These are phyloP conservation scores for Sphagnurus paluster DNA, from an alignment of 1,284 basidiomycete species.

Conservation along the genomic window DNA sequence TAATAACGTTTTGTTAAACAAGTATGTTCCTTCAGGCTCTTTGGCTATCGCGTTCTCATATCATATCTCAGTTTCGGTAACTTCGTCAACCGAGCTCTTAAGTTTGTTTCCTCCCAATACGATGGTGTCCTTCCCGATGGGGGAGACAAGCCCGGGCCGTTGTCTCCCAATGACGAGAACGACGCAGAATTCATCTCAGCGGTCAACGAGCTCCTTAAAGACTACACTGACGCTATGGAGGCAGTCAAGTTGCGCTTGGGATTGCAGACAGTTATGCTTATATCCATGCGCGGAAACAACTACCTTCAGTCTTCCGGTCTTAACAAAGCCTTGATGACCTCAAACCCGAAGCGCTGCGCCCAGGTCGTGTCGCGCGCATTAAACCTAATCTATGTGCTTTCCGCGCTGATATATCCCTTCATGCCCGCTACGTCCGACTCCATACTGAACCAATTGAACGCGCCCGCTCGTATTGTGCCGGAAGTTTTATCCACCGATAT, in stretches of 20 bases:
- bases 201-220: conserved; percentile 77
- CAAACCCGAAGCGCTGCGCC: conserved; percentile 83
- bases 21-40: conserved; percentile 54
- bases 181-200: conserved; percentile 83
- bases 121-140: conserved; percentile 80
- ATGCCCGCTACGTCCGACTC: conserved; percentile 90
- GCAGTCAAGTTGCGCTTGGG: conserved; percentile 88
- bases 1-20: conserved; percentile 94
- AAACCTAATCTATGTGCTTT: conserved; percentile 93
- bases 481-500: conserved; percentile 76
- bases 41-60: background rate
- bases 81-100: conserved; percentile 94
- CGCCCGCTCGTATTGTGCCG: conserved; percentile 80
- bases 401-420: conserved; percentile 89
- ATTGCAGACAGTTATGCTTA: conserved; percentile 85
- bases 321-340: conserved; percentile 86
- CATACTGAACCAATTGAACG: conserved; percentile 89
- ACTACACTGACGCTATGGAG: conserved; percentile 91
- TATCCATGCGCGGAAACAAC: conserved; percentile 91
- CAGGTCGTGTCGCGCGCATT: conserved; percentile 88
- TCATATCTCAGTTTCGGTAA: conserved; percentile 78
- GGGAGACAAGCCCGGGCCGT: conserved; percentile 63
- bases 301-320: conserved; percentile 93
- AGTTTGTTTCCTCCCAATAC: conserved; percentile 91
- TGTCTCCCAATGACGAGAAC: conserved; percentile 65